A percentile compares a stretch with the other conserved stretches of the same genome.
Conservation (phyloP, 2,329 filamentous ascomycete species). For the Helminthosporium solani region DNA sequence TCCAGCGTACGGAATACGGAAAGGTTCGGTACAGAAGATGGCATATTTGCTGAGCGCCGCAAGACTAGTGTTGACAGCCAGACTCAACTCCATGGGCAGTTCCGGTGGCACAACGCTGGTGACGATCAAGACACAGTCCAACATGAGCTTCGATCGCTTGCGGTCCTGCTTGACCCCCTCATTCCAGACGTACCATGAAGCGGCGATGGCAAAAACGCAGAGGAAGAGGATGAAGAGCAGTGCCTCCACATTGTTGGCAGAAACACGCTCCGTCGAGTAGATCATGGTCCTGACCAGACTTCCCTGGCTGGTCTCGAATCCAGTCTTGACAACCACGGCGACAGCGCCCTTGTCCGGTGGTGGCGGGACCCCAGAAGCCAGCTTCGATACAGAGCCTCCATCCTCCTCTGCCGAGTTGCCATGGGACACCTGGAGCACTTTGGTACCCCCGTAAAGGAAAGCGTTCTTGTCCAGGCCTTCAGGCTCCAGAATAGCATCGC, state of each 20-base stretch:
- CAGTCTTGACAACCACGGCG: slow-evolving; percentile 93
- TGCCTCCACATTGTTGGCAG: slow-evolving; percentile 96
- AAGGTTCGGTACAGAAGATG: slow-evolving; percentile 98
- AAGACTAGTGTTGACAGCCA: slow-evolving; percentile 96
- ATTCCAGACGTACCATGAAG: slow-evolving; percentile 98
- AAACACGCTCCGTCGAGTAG: slow-evolving; percentile 97
- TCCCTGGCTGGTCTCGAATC: slow-evolving; percentile 97
- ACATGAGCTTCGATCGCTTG: slow-evolving; percentile 93
- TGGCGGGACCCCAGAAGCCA: slow-evolving; percentile 74
- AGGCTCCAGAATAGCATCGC: slow-evolving; percentile 75
- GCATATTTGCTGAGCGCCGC: slow-evolving; percentile 92
- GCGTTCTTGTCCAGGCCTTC: slow-evolving; percentile 96
- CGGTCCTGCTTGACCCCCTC: slow-evolving; percentile 93
- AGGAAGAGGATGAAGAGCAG: slow-evolving; percentile 98
- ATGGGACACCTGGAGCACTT: slow-evolving; percentile 93
- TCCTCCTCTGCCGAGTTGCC: slow-evolving; percentile 73
- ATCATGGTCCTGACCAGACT: slow-evolving; percentile 99
- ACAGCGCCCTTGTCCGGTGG: slow-evolving; percentile 92
- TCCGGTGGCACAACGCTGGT: slow-evolving; percentile 98
- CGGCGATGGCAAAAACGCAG: slow-evolving; percentile 91
- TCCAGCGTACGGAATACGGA: slow-evolving; percentile 94
- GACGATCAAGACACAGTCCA: slow-evolving; percentile 96
- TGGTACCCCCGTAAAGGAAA: slow-evolving; percentile 95
- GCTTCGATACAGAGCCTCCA: slow-evolving; percentile 58
- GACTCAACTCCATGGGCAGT: slow-evolving; percentile 93